phyloP scores from a whole-genome alignment of 2,329 filamentous ascomycete genomes.

The Pseudogymnoascus sp. region DNA sequence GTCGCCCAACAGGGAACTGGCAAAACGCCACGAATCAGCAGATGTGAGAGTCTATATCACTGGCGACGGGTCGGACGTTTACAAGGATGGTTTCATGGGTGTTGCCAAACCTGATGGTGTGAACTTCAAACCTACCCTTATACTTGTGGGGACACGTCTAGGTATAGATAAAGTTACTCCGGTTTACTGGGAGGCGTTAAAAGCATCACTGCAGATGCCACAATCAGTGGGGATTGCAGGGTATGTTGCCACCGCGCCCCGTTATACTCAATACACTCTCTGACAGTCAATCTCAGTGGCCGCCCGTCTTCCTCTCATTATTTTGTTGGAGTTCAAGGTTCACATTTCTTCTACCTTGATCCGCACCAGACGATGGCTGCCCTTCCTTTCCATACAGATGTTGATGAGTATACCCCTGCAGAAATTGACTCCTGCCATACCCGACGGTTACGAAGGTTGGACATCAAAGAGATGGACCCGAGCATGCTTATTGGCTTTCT shows the following conservation, averaged over 20 bases:
- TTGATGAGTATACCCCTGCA: slow-evolving; percentile 55
- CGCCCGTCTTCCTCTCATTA: slow-evolving; percentile 77
- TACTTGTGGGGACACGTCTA: slow-evolving; percentile 80
- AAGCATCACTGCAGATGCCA: slow-evolving; percentile 72
- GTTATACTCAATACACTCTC: background rate
- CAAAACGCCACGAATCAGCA: slow-evolving; percentile 53
- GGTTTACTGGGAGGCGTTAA: slow-evolving; percentile 92
- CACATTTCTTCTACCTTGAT: slow-evolving; percentile 87
- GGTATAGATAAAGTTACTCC: slow-evolving; percentile 92
- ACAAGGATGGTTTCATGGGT: slow-evolving; percentile 78
- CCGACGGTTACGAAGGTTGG: slow-evolving; percentile 70
- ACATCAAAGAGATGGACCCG: slow-evolving; percentile 90
- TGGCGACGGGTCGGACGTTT: slow-evolving; percentile 84
- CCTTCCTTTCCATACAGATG: slow-evolving; percentile 55
- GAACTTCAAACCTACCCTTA: slow-evolving; percentile 72
- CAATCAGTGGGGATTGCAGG: slow-evolving; percentile 96
- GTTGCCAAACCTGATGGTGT: slow-evolving; percentile 62
- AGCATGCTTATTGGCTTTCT: slow-evolving; percentile 96
- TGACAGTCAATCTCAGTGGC: slow-evolving; percentile 48
- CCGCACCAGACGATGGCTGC: slow-evolving; percentile 79
- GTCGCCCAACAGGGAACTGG: slow-evolving; percentile 55
- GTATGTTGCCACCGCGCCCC: slow-evolving; percentile 41
- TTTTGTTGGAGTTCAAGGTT: slow-evolving; percentile 65
- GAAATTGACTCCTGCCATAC: slow-evolving; percentile 85
- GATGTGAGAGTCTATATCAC: slow-evolving; percentile 79